phyloP scores from a whole-genome alignment of 805 yeast species.

The Ogataea methylovora region DNA sequence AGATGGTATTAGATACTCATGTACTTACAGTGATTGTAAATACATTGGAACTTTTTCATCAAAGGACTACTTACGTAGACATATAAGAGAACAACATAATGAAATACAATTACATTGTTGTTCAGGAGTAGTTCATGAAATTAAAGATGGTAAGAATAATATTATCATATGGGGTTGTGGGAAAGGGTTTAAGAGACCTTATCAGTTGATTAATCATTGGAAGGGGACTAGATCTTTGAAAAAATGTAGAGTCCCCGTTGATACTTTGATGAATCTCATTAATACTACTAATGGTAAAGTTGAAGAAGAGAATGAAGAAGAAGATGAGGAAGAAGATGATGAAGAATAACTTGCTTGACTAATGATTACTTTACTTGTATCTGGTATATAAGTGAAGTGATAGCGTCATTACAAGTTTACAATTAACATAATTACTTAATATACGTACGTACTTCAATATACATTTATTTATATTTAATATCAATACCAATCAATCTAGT shows the following conservation, averaged over 20 bases:
- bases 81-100: constrained; percentile 23
- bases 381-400: no score
- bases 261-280: constrained; percentile 14
- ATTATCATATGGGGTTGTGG: constrained; percentile 30
- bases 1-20: no score
- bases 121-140: constrained; percentile 11
- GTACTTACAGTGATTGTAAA: constrained; percentile 15
- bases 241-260: constrained; percentile 22
- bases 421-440: no score
- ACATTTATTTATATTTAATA: no score
- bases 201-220: constrained; percentile 27
- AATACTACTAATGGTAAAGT: constrained; percentile 1
- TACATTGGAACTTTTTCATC: constrained; percentile 23
- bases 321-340: no score
- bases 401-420: no score
- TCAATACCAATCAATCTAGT: no score
- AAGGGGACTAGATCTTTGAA: constrained; percentile 21
- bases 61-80: constrained; percentile 22
- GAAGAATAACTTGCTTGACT: no score
- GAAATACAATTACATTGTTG: constrained; percentile 18
- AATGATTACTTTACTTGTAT: no score
- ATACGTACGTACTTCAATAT: no score
- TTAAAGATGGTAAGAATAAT: constrained; percentile 11
- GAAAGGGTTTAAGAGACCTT: constrained; percentile 24
- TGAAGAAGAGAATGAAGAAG: no score